Conservation (phyloP, 345 rosid genomes). For the Cardiospermum halicacabum region DNA sequence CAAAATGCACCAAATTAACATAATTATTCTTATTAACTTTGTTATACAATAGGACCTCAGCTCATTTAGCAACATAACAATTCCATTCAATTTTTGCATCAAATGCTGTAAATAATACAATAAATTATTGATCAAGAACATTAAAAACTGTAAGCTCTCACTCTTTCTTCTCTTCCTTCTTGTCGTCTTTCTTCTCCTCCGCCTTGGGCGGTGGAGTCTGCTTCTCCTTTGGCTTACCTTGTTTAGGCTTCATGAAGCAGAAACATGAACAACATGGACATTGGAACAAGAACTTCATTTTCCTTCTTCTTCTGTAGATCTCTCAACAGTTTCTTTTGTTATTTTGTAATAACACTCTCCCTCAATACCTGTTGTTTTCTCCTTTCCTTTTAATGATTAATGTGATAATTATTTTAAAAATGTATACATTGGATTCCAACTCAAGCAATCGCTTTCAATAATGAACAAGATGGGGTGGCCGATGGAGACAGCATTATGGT, state of each 20-base stretch:
- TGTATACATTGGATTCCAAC: conserved; percentile 46
- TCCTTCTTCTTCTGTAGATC: not conserved
- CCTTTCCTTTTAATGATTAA: no score
- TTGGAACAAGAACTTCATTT: conserved; percentile 86
- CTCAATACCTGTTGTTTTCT: no score
- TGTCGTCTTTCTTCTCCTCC: conserved; percentile 17
- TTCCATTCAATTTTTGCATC: no score
- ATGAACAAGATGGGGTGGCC: conserved; percentile 26
- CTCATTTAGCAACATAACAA: no score
- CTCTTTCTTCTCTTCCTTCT: conserved; percentile 5
- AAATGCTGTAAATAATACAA: no score
- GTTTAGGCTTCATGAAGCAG: conserved; percentile 79
- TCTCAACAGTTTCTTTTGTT: conserved; percentile 15
- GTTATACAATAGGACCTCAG: no score
- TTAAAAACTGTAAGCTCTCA: no score
- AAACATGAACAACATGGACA: conserved; percentile 86
- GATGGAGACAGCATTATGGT: conserved; percentile 26
- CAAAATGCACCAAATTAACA: no score
- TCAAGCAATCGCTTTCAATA: conserved; percentile 44
- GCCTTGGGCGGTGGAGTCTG: conserved; percentile 28
- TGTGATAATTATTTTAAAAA: not conserved
- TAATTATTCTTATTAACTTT: no score
- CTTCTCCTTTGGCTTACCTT: conserved; percentile 52
- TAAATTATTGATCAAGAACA: no score
- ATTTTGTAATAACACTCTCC: no score